Base-by-base conservation (phyloP, 2,329 filamentous ascomycete genomes). In the Arthrocladium fulminans region DNA sequence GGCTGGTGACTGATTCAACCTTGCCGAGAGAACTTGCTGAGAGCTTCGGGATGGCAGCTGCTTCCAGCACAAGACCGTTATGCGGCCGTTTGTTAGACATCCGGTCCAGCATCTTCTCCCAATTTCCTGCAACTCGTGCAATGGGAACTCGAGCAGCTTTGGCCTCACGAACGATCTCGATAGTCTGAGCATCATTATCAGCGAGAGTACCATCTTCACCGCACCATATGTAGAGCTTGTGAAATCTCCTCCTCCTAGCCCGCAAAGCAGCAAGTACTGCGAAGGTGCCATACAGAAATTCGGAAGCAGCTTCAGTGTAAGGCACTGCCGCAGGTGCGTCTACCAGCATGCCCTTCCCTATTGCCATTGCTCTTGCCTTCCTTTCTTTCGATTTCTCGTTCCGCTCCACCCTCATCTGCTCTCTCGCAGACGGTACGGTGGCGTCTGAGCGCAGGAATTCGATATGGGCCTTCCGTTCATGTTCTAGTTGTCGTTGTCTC, bases 11-110 rank as follows among this genome's bases (percentile, higher is more conserved):
- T 9, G 32, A 24, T 7, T 39, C 34, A 15, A 47, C 23, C 17
- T 47, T 52, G 0, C 74, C 73, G 3, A 94, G 69, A 13, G 74
- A 69, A 24, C 69, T 73, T 37, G 90, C 70, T 24, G 85, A 87
- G 2, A 80, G 69, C 55, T 83, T 80, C 0, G 88, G 88, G 1
- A 97, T 67, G 1, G 86, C 86, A 0, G 88, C 95, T 12, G 85
- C 81, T 67, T 98, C 92, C 2, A 98, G 76, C 13, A 97, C 74
- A 57, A 84, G 83, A 40, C 90, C 89, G 61, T 97, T 96, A 67
- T 98, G 90, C 27, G 90, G 88, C 34, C 92, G 77, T 1, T 83
- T 82, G 48, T 74, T 77, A 55, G 85, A 86, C 79, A 94, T 86
- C 66, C 86, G 89, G 65, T 94, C 83, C 69, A 98, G 75, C 34